Evolutionary conservation across 345 rosid species (phyloP).

Genomic region (Brassica napus): Da-Ae NC_063442.1:15693501-15694000

Average conservation of each 20-base stretch:
- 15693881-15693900: slow-evolving; percentile 60
- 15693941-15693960: slow-evolving; percentile 38
- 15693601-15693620: slow-evolving; percentile 41
- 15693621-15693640: slow-evolving; percentile 58
- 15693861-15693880: slow-evolving; percentile 9
- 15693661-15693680: slow-evolving; percentile 53
- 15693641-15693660: slow-evolving; percentile 50
- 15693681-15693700: slow-evolving; percentile 43
- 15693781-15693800: slow-evolving; percentile 26
- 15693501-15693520: not conserved
- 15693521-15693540: not conserved
- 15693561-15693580: not conserved
- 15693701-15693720: slow-evolving; percentile 30
- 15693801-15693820: slow-evolving; percentile 39
- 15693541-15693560: too few relatives aligned
- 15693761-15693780: slow-evolving; percentile 42
- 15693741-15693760: slow-evolving; percentile 40
- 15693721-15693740: slow-evolving; percentile 32
- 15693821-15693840: slow-evolving; percentile 29
- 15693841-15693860: slow-evolving; percentile 36
- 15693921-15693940: slow-evolving; percentile 35
- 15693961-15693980: slow-evolving; percentile 28
- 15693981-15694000: slow-evolving; percentile 26
- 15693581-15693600: not conserved
- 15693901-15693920: slow-evolving; percentile 58